These are phyloP conservation scores for Phytophthora constricta DNA, from an alignment of 352 stramenopile species.

Conservation along the genomic window DNA sequence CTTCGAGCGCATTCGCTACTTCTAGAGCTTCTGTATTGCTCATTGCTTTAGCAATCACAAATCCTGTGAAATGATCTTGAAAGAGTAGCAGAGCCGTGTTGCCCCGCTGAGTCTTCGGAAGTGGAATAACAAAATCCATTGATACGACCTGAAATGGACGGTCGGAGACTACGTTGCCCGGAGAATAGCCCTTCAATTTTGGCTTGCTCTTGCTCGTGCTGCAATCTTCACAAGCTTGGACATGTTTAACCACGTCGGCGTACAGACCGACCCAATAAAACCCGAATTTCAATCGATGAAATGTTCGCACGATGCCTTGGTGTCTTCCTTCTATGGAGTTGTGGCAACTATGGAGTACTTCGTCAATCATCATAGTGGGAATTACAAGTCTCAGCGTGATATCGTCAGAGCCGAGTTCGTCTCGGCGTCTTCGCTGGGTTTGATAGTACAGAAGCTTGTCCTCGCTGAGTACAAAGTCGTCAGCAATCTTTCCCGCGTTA, in stretches of 20 bases:
- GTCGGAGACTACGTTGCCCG: too few relatives aligned
- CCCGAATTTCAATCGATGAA: background rate
- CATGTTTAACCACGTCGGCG: constrained; percentile 3
- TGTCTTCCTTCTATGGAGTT: constrained; percentile 9
- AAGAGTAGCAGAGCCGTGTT: too few relatives aligned
- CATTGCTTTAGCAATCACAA: too few relatives aligned
- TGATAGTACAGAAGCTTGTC: background rate
- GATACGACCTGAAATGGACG: too few relatives aligned
- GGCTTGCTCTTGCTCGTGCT: constrained; percentile 2
- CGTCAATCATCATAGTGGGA: constrained; percentile 5
- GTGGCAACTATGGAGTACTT: background rate
- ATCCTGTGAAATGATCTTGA: too few relatives aligned
- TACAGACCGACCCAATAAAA: constrained; percentile 3
- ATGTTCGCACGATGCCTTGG: background rate
- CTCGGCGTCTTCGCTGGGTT: background rate
- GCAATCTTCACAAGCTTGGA: background rate
- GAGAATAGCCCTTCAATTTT: background rate
- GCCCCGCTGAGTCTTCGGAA: too few relatives aligned
- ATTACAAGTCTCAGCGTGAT: background rate
- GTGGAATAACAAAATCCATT: too few relatives aligned
- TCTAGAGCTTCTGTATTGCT: too few relatives aligned
- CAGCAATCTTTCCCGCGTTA: background rate
- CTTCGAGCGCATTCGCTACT: too few relatives aligned
- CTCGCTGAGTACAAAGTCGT: constrained; percentile 8
- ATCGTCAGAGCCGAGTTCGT: background rate